Percentiles rank a stretch among this genome's conserved stretches.
phyloP scores from a whole-genome alignment of 225 moss, liverwort and hornwort species.

The Bryum argenteum region DNA sequence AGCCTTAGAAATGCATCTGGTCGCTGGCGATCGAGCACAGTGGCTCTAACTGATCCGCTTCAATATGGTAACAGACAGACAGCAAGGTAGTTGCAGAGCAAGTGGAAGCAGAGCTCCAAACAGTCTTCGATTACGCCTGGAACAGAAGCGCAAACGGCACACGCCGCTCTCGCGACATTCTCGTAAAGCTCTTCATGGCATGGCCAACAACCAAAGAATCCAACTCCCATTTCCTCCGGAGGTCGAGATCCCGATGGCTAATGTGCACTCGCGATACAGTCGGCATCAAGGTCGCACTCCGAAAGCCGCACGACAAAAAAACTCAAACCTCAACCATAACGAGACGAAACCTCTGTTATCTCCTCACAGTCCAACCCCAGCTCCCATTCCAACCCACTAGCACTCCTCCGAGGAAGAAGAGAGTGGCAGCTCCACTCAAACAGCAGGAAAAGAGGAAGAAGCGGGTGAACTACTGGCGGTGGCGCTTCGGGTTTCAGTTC shows the following conservation, averaged over 20 bases:
- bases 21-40: no score
- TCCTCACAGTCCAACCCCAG: constrained; percentile 26
- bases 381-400: background rate
- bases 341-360: constrained; percentile 12
- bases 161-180: constrained; percentile 66
- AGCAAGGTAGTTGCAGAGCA: constrained; percentile 71
- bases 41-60: no score
- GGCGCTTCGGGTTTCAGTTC: background rate
- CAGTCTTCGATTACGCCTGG: constrained; percentile 86
- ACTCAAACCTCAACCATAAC: background rate
- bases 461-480: background rate
- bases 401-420: background rate
- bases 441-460: background rate
- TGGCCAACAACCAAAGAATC: constrained; percentile 29
- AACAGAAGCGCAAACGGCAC: constrained; percentile 57
- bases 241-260: constrained; percentile 26
- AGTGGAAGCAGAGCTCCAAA: constrained; percentile 69
- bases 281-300: constrained; percentile 63
- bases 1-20: no score
- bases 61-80: constrained; percentile 42
- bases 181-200: constrained; percentile 56
- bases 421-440: background rate
- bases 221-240: background rate
- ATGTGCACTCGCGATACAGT: constrained; percentile 31
- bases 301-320: constrained; percentile 41